Evolutionary conservation across 305 asterid genomes (phyloP).

Genomic region (Euphrasia arctica): DNA sequence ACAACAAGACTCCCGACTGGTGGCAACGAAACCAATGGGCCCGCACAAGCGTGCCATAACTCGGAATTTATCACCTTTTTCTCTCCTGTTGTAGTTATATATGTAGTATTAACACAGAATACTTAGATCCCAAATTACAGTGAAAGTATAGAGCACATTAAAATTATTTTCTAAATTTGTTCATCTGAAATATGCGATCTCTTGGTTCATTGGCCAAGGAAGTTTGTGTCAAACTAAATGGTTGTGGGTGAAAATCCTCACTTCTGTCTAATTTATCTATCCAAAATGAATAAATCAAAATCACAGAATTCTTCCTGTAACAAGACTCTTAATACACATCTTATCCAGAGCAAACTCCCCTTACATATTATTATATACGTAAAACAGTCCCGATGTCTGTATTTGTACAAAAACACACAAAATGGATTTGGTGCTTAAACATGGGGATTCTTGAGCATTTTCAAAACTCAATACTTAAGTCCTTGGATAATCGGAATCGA

Average conservation of each 20-base stretch:
- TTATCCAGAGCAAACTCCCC: neutral
- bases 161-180: neutral
- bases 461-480: too few species aligned
- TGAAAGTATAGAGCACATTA: neutral
- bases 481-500: too few species aligned
- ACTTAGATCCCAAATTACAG: neutral
- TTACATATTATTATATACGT: neutral
- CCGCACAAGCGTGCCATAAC: slow-evolving; percentile 99
- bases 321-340: slow-evolving; percentile 12
- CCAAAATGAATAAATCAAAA: neutral
- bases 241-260: neutral
- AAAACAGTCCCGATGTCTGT: neutral
- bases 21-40: slow-evolving; percentile 91
- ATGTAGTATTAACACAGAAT: slow-evolving; percentile 15
- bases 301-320: neutral
- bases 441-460: too few species aligned
- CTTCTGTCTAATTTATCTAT: too few species aligned
- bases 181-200: neutral
- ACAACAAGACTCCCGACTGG: slow-evolving; percentile 92
- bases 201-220: neutral
- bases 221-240: neutral
- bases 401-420: neutral
- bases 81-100: slow-evolving; percentile 39
- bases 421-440: too few species aligned
- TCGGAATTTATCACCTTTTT: slow-evolving; percentile 81